phyloP scores from a whole-genome alignment of 2,329 filamentous ascomycete genomes.

The Apiospora hydei region DNA sequence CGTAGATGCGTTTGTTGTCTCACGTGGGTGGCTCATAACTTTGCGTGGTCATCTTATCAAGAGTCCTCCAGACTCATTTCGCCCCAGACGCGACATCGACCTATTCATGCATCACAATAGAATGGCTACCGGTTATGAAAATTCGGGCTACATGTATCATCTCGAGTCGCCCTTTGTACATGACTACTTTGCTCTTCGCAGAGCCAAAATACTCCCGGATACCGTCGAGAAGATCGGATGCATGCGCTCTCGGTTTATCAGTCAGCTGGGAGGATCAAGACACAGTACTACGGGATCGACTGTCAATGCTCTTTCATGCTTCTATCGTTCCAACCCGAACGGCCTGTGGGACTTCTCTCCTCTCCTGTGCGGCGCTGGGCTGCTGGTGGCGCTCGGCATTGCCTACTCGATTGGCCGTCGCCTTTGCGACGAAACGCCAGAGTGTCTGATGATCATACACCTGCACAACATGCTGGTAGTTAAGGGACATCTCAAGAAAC shows the following conservation, averaged over 20 bases:
- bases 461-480: background rate
- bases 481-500: background rate
- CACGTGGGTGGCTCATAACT: background rate
- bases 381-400: background rate
- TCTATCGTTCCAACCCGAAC: background rate
- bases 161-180: no score
- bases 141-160: no score
- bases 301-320: no score
- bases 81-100: background rate
- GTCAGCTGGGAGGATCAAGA: background rate
- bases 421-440: background rate
- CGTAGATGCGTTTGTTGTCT: background rate
- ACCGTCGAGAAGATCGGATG: no score
- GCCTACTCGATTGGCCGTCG: background rate
- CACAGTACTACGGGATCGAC: no score
- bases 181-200: no score
- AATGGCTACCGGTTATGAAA: background rate
- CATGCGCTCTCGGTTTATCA: background rate
- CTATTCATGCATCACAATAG: background rate
- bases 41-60: background rate
- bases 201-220: no score
- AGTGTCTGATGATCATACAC: background rate
- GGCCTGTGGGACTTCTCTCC: background rate
- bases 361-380: background rate
- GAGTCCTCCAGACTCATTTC: background rate